phyloP scores from a whole-genome alignment of 495 filamentous ascomycete genomes.

The Aspergillus diversus region DNA sequence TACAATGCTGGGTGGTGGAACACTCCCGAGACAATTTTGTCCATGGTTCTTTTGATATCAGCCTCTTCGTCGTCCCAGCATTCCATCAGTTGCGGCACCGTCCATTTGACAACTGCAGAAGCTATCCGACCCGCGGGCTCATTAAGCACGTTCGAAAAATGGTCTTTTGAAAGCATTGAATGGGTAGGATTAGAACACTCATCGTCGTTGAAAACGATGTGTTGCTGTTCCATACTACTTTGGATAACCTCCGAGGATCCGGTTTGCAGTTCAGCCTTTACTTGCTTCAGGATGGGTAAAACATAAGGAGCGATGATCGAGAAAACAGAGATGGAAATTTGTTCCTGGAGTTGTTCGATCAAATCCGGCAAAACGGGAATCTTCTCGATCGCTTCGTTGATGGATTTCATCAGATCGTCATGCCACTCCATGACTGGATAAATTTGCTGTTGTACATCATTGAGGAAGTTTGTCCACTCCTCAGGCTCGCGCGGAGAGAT shows the following conservation, averaged over 20 bases:
- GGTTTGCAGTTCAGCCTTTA: constrained; percentile 80
- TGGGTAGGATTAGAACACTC: constrained; percentile 79
- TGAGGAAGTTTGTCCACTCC: constrained; percentile 69
- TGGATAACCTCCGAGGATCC: constrained; percentile 86
- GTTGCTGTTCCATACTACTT: constrained; percentile 76
- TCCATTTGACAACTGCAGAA: constrained; percentile 75
- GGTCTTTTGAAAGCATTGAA: constrained; percentile 95
- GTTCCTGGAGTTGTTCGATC: constrained; percentile 77
- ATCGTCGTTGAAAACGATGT: constrained; percentile 83
- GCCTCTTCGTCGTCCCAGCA: constrained; percentile 78
- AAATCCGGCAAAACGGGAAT: constrained; percentile 80
- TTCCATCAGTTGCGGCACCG: constrained; percentile 81
- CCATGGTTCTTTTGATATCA: constrained; percentile 68
- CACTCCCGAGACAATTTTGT: constrained; percentile 76
- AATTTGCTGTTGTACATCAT: constrained; percentile 70
- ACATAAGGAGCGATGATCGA: constrained; percentile 83
- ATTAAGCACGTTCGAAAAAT: constrained; percentile 87
- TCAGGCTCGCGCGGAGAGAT: constrained; percentile 76
- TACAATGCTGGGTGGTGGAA: constrained; percentile 86
- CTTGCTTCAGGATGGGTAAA: constrained; percentile 80
- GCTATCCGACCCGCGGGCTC: constrained; percentile 85
- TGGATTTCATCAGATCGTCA: constrained; percentile 78
- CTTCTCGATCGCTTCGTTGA: constrained; percentile 74
- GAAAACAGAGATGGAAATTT: constrained; percentile 85
- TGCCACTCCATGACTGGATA: constrained; percentile 88